phyloP scores from a whole-genome alignment of 1,284 basidiomycete species.

The Moniliophthora roreri region DNA sequence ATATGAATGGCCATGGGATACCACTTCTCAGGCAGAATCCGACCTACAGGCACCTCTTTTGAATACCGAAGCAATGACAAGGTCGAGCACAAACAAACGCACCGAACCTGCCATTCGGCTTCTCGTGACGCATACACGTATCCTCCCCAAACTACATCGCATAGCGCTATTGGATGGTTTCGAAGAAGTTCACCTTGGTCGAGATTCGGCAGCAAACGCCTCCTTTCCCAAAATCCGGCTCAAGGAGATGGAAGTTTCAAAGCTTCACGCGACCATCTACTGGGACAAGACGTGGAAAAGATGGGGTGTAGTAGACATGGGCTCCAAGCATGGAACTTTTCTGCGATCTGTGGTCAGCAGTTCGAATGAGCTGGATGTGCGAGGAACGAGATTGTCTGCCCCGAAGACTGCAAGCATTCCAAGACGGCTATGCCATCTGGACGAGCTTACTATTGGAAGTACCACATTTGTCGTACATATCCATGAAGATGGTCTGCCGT shows the following conservation, averaged over 20 bases:
- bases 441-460: slow-evolving; percentile 62
- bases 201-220: slow-evolving; percentile 54
- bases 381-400: slow-evolving; percentile 56
- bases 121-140: slow-evolving; percentile 48
- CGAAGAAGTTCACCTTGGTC: slow-evolving; percentile 66
- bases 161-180: slow-evolving; percentile 65
- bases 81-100: background rate
- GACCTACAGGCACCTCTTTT: background rate
- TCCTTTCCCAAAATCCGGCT: slow-evolving; percentile 58
- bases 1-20: slow-evolving; percentile 57
- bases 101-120: slow-evolving; percentile 44
- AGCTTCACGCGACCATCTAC: slow-evolving; percentile 71
- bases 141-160: slow-evolving; percentile 48
- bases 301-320: slow-evolving; percentile 80
- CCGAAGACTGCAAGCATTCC: slow-evolving; percentile 68
- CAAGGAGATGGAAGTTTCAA: slow-evolving; percentile 81
- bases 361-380: slow-evolving; percentile 19
- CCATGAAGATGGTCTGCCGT: slow-evolving; percentile 59
- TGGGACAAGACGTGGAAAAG: slow-evolving; percentile 59
- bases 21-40: slow-evolving; percentile 1
- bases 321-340: slow-evolving; percentile 79
- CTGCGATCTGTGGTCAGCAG: slow-evolving; percentile 29
- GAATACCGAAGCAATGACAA: background rate
- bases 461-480: slow-evolving; percentile 71
- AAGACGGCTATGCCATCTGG: slow-evolving; percentile 57